Conservation (phyloP, 352 stramenopile genomes). For the Phytopythium vexans region DNA sequence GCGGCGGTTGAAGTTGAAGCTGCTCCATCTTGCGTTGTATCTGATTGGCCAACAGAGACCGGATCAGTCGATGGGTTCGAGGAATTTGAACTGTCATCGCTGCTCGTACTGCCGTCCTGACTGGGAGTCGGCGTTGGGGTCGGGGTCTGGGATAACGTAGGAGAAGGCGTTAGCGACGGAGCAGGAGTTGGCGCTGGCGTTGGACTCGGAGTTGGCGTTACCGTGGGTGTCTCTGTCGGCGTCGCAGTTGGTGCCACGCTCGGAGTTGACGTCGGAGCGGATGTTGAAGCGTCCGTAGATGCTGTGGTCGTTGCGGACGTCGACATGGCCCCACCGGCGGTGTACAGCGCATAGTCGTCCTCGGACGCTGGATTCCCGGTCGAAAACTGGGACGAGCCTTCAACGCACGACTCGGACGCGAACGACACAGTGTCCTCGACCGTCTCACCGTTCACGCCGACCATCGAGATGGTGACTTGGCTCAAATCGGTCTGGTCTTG, state of each 20-base stretch:
- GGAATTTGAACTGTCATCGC: background rate
- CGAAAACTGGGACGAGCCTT: conserved; percentile 45
- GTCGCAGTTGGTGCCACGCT: background rate
- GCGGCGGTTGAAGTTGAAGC: background rate
- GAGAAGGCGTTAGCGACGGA: conserved; percentile 5
- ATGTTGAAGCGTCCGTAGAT: background rate
- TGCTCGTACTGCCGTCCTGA: conserved; percentile 4
- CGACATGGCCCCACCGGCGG: background rate
- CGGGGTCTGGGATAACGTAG: conserved; percentile 5
- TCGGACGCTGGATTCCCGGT: conserved; percentile 2
- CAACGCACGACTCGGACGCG: conserved; percentile 32
- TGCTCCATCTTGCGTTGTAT: background rate
- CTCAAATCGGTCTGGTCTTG: conserved; percentile 32
- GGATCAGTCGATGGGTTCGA: too few species aligned
- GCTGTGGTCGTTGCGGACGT: conserved; percentile 5
- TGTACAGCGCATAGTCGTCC: conserved; percentile 1
- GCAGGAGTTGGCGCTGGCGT: conserved; percentile 8
- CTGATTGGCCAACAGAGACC: background rate
- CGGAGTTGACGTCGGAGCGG: background rate
- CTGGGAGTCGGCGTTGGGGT: background rate
- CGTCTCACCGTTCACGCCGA: conserved; percentile 44
- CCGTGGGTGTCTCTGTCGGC: background rate
- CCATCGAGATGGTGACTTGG: conserved; percentile 41
- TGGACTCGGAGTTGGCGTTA: conserved; percentile 8
- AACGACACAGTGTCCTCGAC: conserved; percentile 61